phyloP scores from a whole-genome alignment of 495 filamentous ascomycete genomes.

The Penicillium alfredii region DNA sequence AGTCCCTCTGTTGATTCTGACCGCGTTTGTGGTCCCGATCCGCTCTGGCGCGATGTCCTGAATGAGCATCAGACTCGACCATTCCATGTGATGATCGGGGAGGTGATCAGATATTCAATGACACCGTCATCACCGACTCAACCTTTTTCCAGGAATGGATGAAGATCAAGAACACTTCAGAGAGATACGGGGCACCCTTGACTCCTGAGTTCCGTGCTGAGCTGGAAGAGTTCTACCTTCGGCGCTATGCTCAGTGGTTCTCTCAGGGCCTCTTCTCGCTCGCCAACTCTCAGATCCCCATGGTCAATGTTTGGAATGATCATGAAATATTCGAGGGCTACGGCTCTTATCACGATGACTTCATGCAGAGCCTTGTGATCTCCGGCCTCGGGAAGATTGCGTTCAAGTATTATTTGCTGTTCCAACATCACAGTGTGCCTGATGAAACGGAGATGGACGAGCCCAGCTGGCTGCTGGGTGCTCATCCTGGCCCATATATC shows the following conservation, averaged over 20 bases:
- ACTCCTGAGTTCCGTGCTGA: conserved; percentile 74
- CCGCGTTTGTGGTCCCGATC: conserved; percentile 83
- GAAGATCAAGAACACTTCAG: conserved; percentile 67
- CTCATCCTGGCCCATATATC: conserved; percentile 82
- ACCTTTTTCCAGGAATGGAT: conserved; percentile 75
- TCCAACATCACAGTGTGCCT: conserved; percentile 86
- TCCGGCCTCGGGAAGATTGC: conserved; percentile 82
- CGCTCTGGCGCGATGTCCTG: conserved; percentile 91
- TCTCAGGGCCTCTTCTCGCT: conserved; percentile 90
- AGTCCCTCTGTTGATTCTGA: conserved; percentile 71
- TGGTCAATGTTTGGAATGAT: conserved; percentile 97
- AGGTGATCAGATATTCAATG: conserved; percentile 96
- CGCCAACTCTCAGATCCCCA: conserved; percentile 90
- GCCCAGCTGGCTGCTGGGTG: conserved; percentile 85
- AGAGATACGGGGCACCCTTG: conserved; percentile 71
- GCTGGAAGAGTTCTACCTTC: conserved; percentile 77
- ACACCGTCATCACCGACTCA: conserved; percentile 68
- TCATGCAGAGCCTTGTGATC: conserved; percentile 89
- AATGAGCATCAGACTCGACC: conserved; percentile 88
- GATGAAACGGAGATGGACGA: conserved; percentile 76
- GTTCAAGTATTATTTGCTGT: conserved; percentile 97
- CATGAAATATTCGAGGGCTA: conserved; percentile 98
- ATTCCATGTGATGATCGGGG: conserved; percentile 99
- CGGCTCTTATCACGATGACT: conserved; percentile 86
- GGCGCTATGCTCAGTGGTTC: conserved; percentile 87